Conservation (phyloP, 139 green algal genomes). For the Eudorina sp. region DNA sequence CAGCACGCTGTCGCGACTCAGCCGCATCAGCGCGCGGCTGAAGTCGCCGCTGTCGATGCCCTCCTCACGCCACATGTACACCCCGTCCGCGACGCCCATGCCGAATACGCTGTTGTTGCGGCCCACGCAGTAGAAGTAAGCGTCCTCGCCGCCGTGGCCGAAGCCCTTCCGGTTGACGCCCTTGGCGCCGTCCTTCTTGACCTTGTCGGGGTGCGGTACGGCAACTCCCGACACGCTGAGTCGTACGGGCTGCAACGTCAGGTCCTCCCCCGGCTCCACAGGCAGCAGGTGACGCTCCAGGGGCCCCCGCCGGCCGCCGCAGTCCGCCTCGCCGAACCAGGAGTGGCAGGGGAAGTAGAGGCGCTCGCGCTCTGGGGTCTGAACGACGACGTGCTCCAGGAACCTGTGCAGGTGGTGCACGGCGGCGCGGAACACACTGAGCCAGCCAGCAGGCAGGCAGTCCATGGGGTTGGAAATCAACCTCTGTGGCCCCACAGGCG, state of each 20-base stretch:
- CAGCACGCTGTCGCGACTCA: constrained; percentile 46
- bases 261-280: constrained; percentile 39
- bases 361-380: constrained; percentile 58
- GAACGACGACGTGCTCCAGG: constrained; percentile 53
- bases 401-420: neutral
- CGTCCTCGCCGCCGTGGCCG: constrained; percentile 84
- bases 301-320: constrained; percentile 67
- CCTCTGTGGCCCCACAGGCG: no score
- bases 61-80: constrained; percentile 90
- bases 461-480: no score
- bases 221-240: constrained; percentile 69
- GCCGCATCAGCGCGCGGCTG: constrained; percentile 79
- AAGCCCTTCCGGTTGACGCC: constrained; percentile 79
- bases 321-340: constrained; percentile 89
- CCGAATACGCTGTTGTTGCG: constrained; percentile 77
- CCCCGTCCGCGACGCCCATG: constrained; percentile 94
- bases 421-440: no score
- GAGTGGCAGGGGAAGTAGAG: constrained; percentile 86
- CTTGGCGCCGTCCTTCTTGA: constrained; percentile 68
- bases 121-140: constrained; percentile 34
- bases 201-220: constrained; percentile 95
- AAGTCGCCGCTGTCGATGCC: constrained; percentile 93
- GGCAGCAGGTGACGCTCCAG: constrained; percentile 79
- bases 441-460: no score
- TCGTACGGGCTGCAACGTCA: constrained; percentile 50